These are phyloP conservation scores for Rhizopus sp. DNA, from an alignment of 371 early-diverging fungal species.

Conservation along the genomic window DNA sequence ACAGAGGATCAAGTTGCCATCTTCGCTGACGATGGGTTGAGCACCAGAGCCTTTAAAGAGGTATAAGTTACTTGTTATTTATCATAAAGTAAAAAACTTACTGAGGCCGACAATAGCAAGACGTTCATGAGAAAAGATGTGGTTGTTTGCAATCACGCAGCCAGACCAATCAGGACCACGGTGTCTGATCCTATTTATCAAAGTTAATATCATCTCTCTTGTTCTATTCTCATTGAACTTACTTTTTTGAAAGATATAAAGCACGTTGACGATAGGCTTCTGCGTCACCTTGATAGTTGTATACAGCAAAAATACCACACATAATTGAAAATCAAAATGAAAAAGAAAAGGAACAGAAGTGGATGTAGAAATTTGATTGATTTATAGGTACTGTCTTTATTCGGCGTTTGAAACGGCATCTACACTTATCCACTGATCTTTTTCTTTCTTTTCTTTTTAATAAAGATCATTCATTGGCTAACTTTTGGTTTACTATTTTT, in stretches of 20 bases:
- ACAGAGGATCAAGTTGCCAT: constrained; percentile 78
- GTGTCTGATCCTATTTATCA: constrained; percentile 70
- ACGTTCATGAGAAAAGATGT: constrained; percentile 94
- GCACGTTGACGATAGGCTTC: constrained; percentile 81
- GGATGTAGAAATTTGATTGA: too few relatives aligned
- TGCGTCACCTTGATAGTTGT: constrained; percentile 81
- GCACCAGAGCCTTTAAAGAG: constrained; percentile 78
- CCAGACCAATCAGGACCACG: constrained; percentile 98
- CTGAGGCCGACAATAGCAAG: constrained; percentile 97
- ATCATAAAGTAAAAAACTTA: constrained; percentile 40
- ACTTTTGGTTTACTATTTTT: too few relatives aligned
- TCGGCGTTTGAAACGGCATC: too few relatives aligned
- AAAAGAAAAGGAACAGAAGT: constrained; percentile 1
- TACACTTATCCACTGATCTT: too few relatives aligned
- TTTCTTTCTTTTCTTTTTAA: too few relatives aligned
- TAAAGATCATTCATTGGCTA: too few relatives aligned
- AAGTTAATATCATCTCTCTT: background rate
- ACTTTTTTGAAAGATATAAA: constrained; percentile 87
- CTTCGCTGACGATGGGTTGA: constrained; percentile 91
- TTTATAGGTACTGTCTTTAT: too few relatives aligned
- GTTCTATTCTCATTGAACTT: constrained; percentile 25
- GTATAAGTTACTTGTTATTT: background rate
- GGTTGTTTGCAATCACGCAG: constrained; percentile 73
- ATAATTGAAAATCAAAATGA: constrained; percentile 27
- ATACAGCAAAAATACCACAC: constrained; percentile 97